phyloP scores from a whole-genome alignment of 2,329 filamentous ascomycete species.

The Talaromyces sp. region DNA sequence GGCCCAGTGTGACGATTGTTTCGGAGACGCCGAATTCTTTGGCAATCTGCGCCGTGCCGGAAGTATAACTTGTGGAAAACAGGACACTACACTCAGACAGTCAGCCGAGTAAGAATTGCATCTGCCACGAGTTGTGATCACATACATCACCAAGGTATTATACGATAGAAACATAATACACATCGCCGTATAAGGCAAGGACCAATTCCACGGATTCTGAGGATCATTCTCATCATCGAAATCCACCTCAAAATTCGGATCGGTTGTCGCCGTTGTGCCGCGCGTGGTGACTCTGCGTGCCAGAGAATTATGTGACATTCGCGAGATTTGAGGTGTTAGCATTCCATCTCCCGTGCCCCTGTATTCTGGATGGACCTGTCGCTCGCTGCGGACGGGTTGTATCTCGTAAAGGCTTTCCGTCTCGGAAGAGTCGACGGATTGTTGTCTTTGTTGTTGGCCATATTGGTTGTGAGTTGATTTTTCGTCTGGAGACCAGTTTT shows the following conservation, averaged over 20 bases:
- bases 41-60: slow-evolving; percentile 65
- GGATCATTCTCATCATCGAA: slow-evolving; percentile 60
- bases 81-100: slow-evolving; percentile 48
- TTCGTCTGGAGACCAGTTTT: not conserved
- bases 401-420: slow-evolving; percentile 16
- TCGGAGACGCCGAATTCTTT: slow-evolving; percentile 53
- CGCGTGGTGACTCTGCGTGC: slow-evolving; percentile 44
- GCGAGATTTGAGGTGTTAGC: slow-evolving; percentile 31
- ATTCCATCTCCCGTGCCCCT: slow-evolving; percentile 16
- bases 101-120: slow-evolving; percentile 18
- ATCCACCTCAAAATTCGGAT: slow-evolving; percentile 67
- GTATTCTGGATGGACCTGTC: slow-evolving; percentile 12
- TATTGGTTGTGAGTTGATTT: not conserved
- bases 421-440: slow-evolving; percentile 11
- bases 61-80: slow-evolving; percentile 76
- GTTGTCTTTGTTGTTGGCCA: slow-evolving; percentile 4
- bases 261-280: slow-evolving; percentile 44
- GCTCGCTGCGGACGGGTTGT: slow-evolving; percentile 16
- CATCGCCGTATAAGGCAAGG: slow-evolving; percentile 54
- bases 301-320: slow-evolving; percentile 26
- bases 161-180: slow-evolving; percentile 56
- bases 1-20: slow-evolving; percentile 18
- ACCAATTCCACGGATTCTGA: slow-evolving; percentile 54
- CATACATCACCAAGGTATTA: slow-evolving; percentile 54
- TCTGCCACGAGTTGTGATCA: too few species aligned